Percentiles rank a stretch among this genome's conserved stretches.
Evolutionary conservation across 257 asterid genomes (phyloP).

Genomic region (Nicotiana tomentosiformis): DNA sequence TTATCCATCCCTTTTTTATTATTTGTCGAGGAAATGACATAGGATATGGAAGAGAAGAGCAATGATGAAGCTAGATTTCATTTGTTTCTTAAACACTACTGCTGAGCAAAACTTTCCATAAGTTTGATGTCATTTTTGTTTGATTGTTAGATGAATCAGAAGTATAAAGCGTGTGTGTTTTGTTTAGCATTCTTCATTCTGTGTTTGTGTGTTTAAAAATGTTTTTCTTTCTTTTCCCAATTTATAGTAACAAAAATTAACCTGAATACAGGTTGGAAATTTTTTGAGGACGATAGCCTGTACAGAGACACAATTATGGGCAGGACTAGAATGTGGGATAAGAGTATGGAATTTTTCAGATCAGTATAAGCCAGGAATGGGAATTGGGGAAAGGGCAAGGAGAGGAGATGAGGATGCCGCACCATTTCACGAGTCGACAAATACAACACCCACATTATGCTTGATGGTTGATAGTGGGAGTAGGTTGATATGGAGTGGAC

Average conservation of each 20-base stretch:
- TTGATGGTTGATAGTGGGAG: slow-evolving; percentile 69
- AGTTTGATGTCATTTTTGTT: background rate
- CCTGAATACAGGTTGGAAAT: slow-evolving; percentile 34
- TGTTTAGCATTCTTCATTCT: background rate
- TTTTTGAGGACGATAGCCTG: slow-evolving; percentile 69
- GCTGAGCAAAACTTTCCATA: background rate
- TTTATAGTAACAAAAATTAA: background rate
- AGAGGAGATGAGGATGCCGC: slow-evolving; percentile 95
- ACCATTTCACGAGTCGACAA: slow-evolving; percentile 67
- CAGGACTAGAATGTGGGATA: slow-evolving; percentile 94
- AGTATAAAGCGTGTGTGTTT: background rate
- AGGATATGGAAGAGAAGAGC: background rate
- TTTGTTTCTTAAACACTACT: background rate
- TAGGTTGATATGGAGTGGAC: slow-evolving; percentile 85
- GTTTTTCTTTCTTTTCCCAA: background rate
- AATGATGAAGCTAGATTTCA: background rate
- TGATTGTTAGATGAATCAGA: background rate
- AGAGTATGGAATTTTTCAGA: slow-evolving; percentile 80
- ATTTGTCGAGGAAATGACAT: background rate
- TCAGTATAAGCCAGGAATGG: slow-evolving; percentile 62
- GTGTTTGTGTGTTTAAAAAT: background rate
- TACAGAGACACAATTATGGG: slow-evolving; percentile 86
- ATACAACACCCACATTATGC: slow-evolving; percentile 62
- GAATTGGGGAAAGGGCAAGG: slow-evolving; percentile 50
- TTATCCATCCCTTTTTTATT: background rate